These are phyloP conservation scores for Imleria badia DNA, from an alignment of 768 basidiomycete genomes.

Conservation along the genomic window DNA sequence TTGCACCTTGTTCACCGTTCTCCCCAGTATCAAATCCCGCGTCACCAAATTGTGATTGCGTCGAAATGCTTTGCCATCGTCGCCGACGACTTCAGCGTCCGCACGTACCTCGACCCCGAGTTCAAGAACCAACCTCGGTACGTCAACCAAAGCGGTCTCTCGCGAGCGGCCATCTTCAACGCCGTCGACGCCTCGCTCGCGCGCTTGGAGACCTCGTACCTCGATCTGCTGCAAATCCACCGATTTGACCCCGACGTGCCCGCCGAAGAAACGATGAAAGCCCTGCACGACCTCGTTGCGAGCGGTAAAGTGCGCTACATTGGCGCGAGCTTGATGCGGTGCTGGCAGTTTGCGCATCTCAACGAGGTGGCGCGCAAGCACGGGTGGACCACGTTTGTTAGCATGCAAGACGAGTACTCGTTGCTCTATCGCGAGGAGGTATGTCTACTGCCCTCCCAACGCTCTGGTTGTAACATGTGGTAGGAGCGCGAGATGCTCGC, in stretches of 20 bases:
- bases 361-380: constrained; percentile 44
- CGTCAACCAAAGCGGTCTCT: constrained; percentile 33
- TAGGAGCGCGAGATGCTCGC: background rate
- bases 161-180: constrained; percentile 37
- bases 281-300: constrained; percentile 48
- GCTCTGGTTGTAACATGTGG: background rate
- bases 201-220: constrained; percentile 36
- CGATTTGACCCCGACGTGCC: constrained; percentile 38
- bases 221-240: constrained; percentile 47
- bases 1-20: too few species aligned
- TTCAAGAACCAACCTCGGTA: constrained; percentile 16
- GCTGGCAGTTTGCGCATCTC: constrained; percentile 45
- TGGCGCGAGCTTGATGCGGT: constrained; percentile 46
- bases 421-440: constrained; percentile 54
- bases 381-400: constrained; percentile 54
- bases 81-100: constrained; percentile 1
- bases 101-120: background rate
- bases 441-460: background rate
- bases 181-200: constrained; percentile 37
- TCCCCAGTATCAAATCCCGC: constrained; percentile 30
- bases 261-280: constrained; percentile 48
- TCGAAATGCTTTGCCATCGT: constrained; percentile 28
- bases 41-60: constrained; percentile 30
- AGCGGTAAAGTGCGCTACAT: constrained; percentile 51
- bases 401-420: constrained; percentile 51